phyloP scores from a whole-genome alignment of 768 basidiomycete genomes.

The Agaricus bisporus region DNA sequence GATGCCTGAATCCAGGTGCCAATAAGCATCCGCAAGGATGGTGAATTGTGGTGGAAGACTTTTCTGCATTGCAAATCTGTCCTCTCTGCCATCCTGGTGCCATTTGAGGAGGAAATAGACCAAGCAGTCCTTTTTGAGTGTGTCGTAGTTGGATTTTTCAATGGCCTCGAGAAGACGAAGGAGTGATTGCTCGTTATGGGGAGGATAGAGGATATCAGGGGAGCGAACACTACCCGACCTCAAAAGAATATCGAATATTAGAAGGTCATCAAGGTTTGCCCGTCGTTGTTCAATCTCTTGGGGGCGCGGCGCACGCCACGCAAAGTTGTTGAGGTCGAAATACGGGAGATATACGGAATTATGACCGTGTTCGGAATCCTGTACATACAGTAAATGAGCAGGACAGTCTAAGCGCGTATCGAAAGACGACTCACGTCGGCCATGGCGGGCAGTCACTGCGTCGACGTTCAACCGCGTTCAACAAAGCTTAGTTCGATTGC shows the following conservation, averaged over 20 bases:
- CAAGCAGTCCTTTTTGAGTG: conserved; percentile 74
- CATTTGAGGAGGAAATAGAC: conserved; percentile 79
- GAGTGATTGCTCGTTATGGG: conserved; percentile 48
- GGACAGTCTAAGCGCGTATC: not conserved
- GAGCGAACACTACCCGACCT: conserved; percentile 53
- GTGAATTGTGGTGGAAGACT: conserved; percentile 75
- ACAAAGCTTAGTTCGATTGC: not conserved
- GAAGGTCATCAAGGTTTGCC: conserved; percentile 49
- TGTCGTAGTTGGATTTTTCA: conserved; percentile 56
- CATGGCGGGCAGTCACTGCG: not conserved
- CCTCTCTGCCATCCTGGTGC: conserved; percentile 60
- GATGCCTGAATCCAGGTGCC: conserved; percentile 70
- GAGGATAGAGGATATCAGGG: conserved; percentile 65
- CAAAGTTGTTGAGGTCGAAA: conserved; percentile 55
- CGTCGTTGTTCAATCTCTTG: conserved; percentile 61
- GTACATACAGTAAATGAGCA: not conserved
- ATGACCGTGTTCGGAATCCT: conserved; percentile 6
- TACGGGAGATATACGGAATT: conserved; percentile 66
- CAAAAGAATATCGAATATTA: conserved; percentile 74
- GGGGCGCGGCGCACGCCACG: conserved; percentile 49
- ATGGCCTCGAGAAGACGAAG: conserved; percentile 55
- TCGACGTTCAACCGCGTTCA: not conserved
- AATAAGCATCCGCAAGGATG: conserved; percentile 78
- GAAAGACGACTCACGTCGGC: not conserved
- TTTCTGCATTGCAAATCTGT: conserved; percentile 41